phyloP scores from a whole-genome alignment of 116 monocot species.

The Papilionanthe hybrid region DNA sequence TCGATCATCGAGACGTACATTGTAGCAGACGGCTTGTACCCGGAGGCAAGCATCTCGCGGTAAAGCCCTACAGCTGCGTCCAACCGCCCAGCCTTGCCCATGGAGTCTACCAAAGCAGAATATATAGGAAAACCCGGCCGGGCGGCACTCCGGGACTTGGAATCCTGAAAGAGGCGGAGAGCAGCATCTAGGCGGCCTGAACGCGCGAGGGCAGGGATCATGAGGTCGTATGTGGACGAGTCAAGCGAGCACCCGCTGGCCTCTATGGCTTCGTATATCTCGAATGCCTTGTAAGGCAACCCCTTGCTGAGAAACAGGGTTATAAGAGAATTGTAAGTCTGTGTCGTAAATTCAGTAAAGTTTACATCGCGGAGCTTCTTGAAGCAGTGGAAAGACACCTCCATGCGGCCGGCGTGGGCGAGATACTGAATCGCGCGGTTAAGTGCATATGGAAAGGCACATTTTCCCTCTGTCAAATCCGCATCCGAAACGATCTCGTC shows the following conservation, averaged over 20 bases:
- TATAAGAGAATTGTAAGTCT: slow-evolving; percentile 69
- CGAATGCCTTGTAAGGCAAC: slow-evolving; percentile 86
- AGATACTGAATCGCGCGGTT: slow-evolving; percentile 51
- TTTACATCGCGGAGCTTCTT: slow-evolving; percentile 52
- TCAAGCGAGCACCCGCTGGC: slow-evolving; percentile 30
- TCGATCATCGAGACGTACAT: slow-evolving; percentile 68
- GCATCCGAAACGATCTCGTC: slow-evolving; percentile 36
- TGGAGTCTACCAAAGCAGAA: slow-evolving; percentile 59
- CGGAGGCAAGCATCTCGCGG: slow-evolving; percentile 58
- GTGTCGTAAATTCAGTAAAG: slow-evolving; percentile 14
- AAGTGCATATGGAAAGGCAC: slow-evolving; percentile 25
- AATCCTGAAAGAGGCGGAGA: slow-evolving; percentile 55
- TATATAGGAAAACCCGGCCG: slow-evolving; percentile 43
- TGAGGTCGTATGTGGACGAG: slow-evolving; percentile 56
- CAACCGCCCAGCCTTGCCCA: slow-evolving; percentile 84
- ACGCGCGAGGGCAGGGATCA: slow-evolving; percentile 76
- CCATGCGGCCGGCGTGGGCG: slow-evolving; percentile 30
- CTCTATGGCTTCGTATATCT: slow-evolving; percentile 74
- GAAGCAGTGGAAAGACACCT: slow-evolving; percentile 68
- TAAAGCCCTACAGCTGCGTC: slow-evolving; percentile 69
- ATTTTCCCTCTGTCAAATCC: neutral
- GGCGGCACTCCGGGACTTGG: slow-evolving; percentile 25
- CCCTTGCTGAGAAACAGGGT: slow-evolving; percentile 65
- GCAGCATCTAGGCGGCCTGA: slow-evolving; percentile 82
- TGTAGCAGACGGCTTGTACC: slow-evolving; percentile 39